Evolutionary conservation across 2,329 filamentous ascomycete species (phyloP).

Genomic region (Botryotinia calthae): DNA sequence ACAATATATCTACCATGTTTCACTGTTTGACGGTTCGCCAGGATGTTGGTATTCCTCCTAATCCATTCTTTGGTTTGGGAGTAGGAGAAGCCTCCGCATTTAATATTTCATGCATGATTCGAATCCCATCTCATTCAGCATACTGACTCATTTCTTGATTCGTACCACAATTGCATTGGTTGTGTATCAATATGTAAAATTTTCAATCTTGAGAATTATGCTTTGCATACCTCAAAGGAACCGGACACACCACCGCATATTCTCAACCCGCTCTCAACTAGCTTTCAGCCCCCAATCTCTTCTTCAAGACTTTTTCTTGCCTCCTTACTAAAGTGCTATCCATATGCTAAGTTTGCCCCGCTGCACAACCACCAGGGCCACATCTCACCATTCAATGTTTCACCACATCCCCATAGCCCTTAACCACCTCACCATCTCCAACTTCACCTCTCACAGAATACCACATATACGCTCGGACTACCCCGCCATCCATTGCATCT

Average conservation of each 20-base stretch:
- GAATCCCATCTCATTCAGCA: background rate
- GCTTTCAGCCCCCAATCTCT: background rate
- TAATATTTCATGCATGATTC: background rate
- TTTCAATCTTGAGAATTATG: background rate
- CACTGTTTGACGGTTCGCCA: background rate
- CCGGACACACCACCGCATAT: background rate
- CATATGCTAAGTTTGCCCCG: background rate
- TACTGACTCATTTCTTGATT: background rate
- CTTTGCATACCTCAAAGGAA: background rate
- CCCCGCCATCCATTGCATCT: background rate
- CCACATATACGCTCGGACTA: background rate
- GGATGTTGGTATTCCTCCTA: background rate
- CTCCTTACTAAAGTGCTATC: background rate
- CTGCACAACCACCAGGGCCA: background rate
- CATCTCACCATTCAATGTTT: slow-evolving; percentile 7
- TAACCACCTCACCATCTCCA: background rate
- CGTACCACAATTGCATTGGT: background rate
- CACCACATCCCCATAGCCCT: background rate
- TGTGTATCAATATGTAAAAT: background rate
- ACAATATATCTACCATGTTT: background rate
- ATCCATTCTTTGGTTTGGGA: background rate
- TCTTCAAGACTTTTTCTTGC: too few relatives aligned
- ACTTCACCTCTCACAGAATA: background rate
- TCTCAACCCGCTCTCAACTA: background rate
- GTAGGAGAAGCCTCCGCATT: background rate